These are phyloP conservation scores for Melaleuca alternifolia DNA, from an alignment of 345 rosid species.

Conservation along the genomic window DNA sequence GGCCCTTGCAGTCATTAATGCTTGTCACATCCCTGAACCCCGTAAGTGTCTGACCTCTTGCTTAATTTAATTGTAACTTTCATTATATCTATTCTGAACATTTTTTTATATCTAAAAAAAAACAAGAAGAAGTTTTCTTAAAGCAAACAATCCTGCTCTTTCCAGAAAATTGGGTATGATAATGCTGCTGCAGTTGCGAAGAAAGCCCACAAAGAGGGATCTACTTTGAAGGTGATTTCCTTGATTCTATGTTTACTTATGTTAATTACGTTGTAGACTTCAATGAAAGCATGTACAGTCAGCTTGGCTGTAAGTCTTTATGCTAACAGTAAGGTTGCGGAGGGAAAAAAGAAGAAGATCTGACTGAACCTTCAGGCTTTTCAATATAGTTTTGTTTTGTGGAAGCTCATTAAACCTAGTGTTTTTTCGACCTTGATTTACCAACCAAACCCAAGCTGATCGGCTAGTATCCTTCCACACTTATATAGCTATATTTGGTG, in stretches of 20 bases:
- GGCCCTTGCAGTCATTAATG: constrained; percentile 74
- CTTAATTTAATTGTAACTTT: neutral
- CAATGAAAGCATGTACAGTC: neutral
- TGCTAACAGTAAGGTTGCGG: neutral
- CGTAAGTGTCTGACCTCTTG: constrained; percentile 27
- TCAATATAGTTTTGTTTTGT: neutral
- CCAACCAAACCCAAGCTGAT: neutral
- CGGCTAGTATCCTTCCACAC: neutral
- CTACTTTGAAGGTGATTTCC: constrained; percentile 63
- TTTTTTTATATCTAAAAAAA: neutral
- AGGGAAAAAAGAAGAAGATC: neutral
- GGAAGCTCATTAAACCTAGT: neutral
- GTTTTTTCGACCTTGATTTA: neutral
- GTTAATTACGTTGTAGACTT: neutral
- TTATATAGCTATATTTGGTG: neutral
- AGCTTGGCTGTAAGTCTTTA: neutral
- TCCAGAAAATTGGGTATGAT: constrained; percentile 92
- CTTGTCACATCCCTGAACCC: constrained; percentile 97
- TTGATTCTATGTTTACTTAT: neutral
- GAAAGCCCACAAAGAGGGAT: constrained; percentile 94
- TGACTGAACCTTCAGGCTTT: neutral
- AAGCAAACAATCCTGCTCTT: neutral
- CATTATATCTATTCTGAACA: neutral
- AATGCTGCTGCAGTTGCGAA: constrained; percentile 98
- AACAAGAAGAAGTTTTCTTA: neutral